These are phyloP conservation scores for Erodium trifolium DNA, from an alignment of 441 rosid species.

Conservation along the genomic window DNA sequence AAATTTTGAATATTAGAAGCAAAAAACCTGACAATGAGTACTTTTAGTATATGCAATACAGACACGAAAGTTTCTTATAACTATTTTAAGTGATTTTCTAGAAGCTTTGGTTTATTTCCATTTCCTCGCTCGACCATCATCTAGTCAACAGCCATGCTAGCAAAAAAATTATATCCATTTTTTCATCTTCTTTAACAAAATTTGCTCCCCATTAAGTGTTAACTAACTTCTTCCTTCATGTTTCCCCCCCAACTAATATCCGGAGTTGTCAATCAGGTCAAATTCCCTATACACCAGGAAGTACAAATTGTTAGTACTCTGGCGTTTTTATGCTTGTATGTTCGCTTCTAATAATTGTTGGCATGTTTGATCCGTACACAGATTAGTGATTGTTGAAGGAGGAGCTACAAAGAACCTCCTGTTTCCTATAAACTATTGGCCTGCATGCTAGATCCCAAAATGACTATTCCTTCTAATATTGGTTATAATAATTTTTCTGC, in stretches of 20 bases:
- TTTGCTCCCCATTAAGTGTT: neutral
- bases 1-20: neutral
- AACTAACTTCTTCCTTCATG: neutral
- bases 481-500: constrained; percentile 14
- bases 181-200: neutral
- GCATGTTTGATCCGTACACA: neutral
- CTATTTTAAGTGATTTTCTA: neutral
- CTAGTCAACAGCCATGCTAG: neutral
- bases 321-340: neutral
- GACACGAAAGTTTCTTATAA: neutral
- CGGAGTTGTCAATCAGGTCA: neutral
- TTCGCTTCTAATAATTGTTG: neutral
- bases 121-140: neutral
- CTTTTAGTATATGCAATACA: neutral
- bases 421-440: neutral
- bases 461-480: constrained; percentile 9
- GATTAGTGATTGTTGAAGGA: neutral
- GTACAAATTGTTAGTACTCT: neutral
- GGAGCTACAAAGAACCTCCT: neutral
- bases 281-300: neutral
- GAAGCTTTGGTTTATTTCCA: neutral
- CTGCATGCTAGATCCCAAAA: neutral
- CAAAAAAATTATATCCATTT: neutral
- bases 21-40: neutral
- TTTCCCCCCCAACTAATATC: neutral